Conservation (phyloP, 2,329 filamentous ascomycete genomes). For the Harringtonia lauricola region DNA sequence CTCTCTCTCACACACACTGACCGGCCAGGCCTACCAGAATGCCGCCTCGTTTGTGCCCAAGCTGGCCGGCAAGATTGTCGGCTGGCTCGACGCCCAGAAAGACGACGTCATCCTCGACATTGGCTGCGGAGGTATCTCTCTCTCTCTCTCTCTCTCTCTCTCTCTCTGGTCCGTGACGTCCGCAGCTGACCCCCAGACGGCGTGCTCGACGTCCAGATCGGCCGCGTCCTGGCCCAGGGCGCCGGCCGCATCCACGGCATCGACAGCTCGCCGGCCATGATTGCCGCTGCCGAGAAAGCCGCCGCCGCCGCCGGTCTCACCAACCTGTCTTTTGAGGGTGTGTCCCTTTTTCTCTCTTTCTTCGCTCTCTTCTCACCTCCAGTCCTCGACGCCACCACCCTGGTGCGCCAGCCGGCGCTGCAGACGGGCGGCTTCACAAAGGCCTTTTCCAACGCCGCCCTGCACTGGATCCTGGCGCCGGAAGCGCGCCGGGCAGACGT, state of each 20-base stretch:
- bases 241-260: conserved; percentile 41
- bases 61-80: conserved; percentile 44
- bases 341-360: neutral
- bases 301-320: conserved; percentile 21
- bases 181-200: too few relatives aligned
- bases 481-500: conserved; percentile 35
- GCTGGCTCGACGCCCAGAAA: conserved; percentile 46
- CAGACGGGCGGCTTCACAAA: conserved; percentile 35
- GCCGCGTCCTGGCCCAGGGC: conserved; percentile 31
- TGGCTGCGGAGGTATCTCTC: conserved; percentile 44
- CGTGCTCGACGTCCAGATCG: conserved; percentile 44
- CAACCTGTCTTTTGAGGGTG: conserved; percentile 34
- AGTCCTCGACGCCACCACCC: conserved; percentile 36
- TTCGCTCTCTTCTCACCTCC: neutral
- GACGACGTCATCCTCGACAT: conserved; percentile 51
- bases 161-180: neutral
- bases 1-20: neutral
- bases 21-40: conserved; percentile 42
- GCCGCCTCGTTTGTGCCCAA: conserved; percentile 55
- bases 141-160: neutral
- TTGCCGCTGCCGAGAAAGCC: conserved; percentile 34
- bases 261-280: conserved; percentile 49
- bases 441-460: conserved; percentile 54
- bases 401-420: conserved; percentile 23
- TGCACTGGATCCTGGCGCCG: conserved; percentile 53